Percentiles rank a stretch among this genome's conserved stretches.
These are phyloP conservation scores for Parietaria judaica DNA, from an alignment of 306 rosid genomes.

Conservation along the genomic window DNA sequence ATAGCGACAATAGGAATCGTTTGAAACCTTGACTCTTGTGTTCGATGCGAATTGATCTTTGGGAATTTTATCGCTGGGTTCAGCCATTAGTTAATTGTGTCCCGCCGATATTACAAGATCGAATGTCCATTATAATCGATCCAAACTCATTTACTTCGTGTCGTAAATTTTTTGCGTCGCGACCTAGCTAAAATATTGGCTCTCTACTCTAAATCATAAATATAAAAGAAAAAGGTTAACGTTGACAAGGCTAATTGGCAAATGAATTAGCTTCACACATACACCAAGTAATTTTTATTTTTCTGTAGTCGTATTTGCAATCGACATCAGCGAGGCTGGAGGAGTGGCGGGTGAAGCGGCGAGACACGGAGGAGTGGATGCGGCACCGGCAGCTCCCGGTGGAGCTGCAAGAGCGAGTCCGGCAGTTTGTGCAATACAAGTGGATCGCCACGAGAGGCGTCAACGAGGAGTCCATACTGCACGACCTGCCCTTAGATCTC, in stretches of 20 bases:
- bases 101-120: no score
- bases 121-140: no score
- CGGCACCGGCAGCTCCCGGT: constrained; percentile 81
- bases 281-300: no score
- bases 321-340: constrained; percentile 78
- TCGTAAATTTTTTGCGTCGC: no score
- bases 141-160: no score
- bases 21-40: no score
- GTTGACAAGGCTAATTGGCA: background rate
- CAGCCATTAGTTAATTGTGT: no score
- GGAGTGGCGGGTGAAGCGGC: constrained; percentile 74
- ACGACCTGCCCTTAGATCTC: constrained; percentile 62
- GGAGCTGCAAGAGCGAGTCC: constrained; percentile 65
- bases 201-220: no score
- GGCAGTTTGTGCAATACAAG: constrained; percentile 72
- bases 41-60: no score
- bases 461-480: constrained; percentile 69
- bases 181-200: no score
- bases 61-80: no score
- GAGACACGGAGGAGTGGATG: constrained; percentile 98
- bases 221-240: background rate
- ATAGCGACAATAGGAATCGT: no score
- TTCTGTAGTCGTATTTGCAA: constrained; percentile 58
- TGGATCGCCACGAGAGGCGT: constrained; percentile 95
- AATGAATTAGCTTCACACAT: background rate